These are phyloP conservation scores for Quercus tomentella DNA, from an alignment of 331 rosid species.

Conservation along the genomic window DNA sequence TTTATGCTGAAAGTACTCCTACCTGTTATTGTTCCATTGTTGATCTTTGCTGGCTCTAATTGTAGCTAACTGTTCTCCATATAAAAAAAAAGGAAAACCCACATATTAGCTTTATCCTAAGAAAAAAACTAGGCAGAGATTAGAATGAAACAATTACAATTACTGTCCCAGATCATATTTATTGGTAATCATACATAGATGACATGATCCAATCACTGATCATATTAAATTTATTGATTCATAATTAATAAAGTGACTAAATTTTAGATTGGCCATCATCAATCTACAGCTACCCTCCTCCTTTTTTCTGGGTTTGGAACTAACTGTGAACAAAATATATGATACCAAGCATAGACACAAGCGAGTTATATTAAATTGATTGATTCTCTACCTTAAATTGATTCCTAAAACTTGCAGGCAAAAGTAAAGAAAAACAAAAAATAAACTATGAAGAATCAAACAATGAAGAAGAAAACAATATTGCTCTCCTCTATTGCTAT, in stretches of 20 bases:
- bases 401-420: not conserved
- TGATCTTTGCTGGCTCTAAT: too few relatives aligned
- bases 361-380: not conserved
- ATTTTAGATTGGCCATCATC: too few relatives aligned
- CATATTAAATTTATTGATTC: not conserved
- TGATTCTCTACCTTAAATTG: not conserved
- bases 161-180: not conserved
- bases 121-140: not conserved
- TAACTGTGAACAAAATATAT: too few relatives aligned
- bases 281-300: too few relatives aligned
- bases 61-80: too few relatives aligned
- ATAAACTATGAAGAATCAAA: not conserved
- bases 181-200: too few relatives aligned
- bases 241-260: too few relatives aligned
- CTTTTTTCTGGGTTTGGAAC: too few relatives aligned
- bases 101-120: not conserved
- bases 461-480: not conserved
- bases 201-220: not conserved
- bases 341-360: too few relatives aligned
- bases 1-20: too few relatives aligned
- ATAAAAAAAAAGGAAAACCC: not conserved
- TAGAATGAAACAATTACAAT: not conserved
- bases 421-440: not conserved
- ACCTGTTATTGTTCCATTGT: too few relatives aligned
- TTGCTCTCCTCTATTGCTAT: too few relatives aligned